These are phyloP conservation scores for Phoma sp. DNA, from an alignment of 2,329 filamentous ascomycete genomes.

Conservation along the genomic window DNA sequence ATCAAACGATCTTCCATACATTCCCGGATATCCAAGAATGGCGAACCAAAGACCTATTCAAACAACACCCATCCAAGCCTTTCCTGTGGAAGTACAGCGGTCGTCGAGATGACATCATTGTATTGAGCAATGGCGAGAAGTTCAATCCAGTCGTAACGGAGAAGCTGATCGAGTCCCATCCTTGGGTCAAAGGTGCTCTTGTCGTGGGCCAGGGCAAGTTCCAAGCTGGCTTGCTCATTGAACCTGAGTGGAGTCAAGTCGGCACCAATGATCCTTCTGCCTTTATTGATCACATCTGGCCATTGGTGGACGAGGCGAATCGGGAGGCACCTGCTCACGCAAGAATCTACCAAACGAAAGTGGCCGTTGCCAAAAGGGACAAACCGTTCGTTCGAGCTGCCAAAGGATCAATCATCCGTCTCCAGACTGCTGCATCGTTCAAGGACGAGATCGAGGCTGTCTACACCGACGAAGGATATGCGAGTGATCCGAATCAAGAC, in stretches of 20 bases:
- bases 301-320: conserved; percentile 29
- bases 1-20: conserved; percentile 9
- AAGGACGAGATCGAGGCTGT: conserved; percentile 31
- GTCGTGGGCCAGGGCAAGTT: conserved; percentile 29
- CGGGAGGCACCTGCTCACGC: conserved; percentile 29
- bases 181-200: conserved; percentile 21
- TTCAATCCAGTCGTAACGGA: conserved; percentile 33
- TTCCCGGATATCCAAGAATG: conserved; percentile 12
- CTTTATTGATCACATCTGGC: conserved; percentile 34
- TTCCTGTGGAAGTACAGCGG: conserved; percentile 34
- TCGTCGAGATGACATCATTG: conserved; percentile 43
- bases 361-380: conserved; percentile 19
- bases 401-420: conserved; percentile 35
- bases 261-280: background rate
- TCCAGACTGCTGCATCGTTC: conserved; percentile 28
- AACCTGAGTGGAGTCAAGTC: conserved; percentile 16
- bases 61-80: conserved; percentile 23
- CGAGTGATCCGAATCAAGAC: background rate
- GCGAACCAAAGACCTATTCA: conserved; percentile 25
- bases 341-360: conserved; percentile 22
- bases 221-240: conserved; percentile 30
- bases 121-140: conserved; percentile 42
- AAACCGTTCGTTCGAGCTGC: conserved; percentile 26
- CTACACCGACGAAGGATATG: conserved; percentile 18
- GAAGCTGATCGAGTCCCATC: conserved; percentile 18